Base-by-base conservation (phyloP, 805 yeast genomes). In the Candida ponderosae region DNA sequence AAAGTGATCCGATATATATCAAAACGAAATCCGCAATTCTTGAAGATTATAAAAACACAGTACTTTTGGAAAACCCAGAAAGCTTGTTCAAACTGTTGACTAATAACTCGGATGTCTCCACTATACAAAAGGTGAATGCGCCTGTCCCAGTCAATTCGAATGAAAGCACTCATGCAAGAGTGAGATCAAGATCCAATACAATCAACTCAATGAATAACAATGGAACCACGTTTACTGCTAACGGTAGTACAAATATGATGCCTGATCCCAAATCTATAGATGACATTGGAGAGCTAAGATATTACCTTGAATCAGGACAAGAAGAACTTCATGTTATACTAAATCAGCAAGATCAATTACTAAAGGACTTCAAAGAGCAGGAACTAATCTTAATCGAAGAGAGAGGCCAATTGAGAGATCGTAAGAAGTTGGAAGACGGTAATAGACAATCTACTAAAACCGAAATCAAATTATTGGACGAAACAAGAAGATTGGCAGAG, bases 251-350 rank as follows among this genome's bases (percentile, higher is more conserved):
- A n/a, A 37, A 36, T 31, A 33, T 39, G 19, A 30, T 41, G 11
- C 50, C 44, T 15, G 53, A 44, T 33, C 53, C 46, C 34, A 47
- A 30, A 43, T 44, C 35, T 23, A 45, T 65, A 53, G 40, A 56
- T 51, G 69, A 67, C 47, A 63, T 66, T 29, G 68, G 63, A 40
- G 72, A 66, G 41, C 44, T 68, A 28, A 60, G 68, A 40, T 66
- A 59, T 40, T 48, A 62, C 31, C 46, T 68, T 18, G 72, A 66
- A 43, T 50, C 62, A 6, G 66, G 67, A 2, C 61, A 67, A 31
- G 70, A 64, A 20, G 70, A 66, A 21, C 54, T 65, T 14, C 59
- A 62, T 34, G 46, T 57, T 8, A 47, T 65, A 15, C 41, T 62
- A 41, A 52, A 47, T 19, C 62, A 65, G 15, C 59, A 58, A 38